Conservation (phyloP, 257 asterid species). For the Knoxia roxburghii region DNA sequence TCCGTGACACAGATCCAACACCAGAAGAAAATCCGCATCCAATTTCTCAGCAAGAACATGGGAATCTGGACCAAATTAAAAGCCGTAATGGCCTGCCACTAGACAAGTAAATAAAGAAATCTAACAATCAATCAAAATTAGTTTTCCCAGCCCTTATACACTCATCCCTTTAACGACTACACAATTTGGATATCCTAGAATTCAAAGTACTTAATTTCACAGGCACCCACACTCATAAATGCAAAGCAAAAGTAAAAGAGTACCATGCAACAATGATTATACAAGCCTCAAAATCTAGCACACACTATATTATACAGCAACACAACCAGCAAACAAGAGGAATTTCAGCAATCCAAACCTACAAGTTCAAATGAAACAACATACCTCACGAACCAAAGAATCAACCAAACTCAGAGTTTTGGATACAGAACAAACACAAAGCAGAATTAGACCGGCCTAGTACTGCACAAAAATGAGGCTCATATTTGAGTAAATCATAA, state of each 20-base stretch:
- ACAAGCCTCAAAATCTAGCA: not conserved
- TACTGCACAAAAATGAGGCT: not conserved
- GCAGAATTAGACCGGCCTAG: not conserved
- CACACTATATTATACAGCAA: not conserved
- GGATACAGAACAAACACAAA: not conserved
- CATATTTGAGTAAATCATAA: not conserved
- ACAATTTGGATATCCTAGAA: not conserved
- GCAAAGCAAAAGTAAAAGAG: not conserved
- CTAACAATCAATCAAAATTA: not conserved
- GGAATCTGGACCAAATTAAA: not conserved
- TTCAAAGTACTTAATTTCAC: not conserved
- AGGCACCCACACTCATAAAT: not conserved
- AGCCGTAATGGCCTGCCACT: conserved; percentile 11
- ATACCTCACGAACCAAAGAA: not conserved
- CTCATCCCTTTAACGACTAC: not conserved
- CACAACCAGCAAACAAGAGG: not conserved
- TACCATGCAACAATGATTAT: not conserved
- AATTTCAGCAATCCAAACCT: not conserved
- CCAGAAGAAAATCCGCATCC: conserved; percentile 6
- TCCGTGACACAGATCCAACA: conserved; percentile 5
- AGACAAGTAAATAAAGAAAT: not conserved
- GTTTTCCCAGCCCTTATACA: not conserved
- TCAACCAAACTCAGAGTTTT: not conserved
- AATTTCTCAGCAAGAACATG: not conserved
- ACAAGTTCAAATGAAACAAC: not conserved